phyloP scores from a whole-genome alignment of 345 rosid species.

The Psidium friedrichsthalianum region DNA sequence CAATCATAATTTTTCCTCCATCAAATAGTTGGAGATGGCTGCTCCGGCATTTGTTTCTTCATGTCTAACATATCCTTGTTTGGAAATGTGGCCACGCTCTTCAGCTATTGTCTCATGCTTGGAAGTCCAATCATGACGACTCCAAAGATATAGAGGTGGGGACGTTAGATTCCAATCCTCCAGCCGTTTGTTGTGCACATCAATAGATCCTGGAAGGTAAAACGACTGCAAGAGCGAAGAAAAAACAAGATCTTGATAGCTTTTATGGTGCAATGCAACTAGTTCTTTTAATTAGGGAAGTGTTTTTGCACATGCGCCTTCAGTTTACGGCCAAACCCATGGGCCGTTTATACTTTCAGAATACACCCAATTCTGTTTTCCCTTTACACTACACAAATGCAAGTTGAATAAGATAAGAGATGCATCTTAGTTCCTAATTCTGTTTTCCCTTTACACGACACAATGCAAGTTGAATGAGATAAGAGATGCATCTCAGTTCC shows the following conservation, averaged over 20 bases:
- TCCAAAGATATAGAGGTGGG: constrained; percentile 69
- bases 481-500: not conserved
- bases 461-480: not conserved
- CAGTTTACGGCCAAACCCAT: not conserved
- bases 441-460: not conserved
- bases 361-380: not conserved
- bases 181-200: constrained; percentile 25
- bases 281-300: not conserved
- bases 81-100: constrained; percentile 19
- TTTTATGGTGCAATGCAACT: not conserved
- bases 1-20: not conserved
- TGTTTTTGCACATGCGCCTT: not conserved
- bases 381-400: not conserved
- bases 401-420: not conserved
- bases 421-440: not conserved
- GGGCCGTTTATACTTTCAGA: not conserved
- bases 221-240: constrained; percentile 28
- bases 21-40: not conserved
- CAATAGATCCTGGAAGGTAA: constrained; percentile 61
- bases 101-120: constrained; percentile 35
- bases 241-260: too few relatives aligned
- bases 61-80: not conserved
- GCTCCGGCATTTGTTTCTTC: not conserved
- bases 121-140: constrained; percentile 39
- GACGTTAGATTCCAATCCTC: constrained; percentile 46